These are phyloP conservation scores for Paraphaeosphaeria sporulosa DNA, from an alignment of 2,329 filamentous ascomycete genomes.

Conservation along the genomic window DNA sequence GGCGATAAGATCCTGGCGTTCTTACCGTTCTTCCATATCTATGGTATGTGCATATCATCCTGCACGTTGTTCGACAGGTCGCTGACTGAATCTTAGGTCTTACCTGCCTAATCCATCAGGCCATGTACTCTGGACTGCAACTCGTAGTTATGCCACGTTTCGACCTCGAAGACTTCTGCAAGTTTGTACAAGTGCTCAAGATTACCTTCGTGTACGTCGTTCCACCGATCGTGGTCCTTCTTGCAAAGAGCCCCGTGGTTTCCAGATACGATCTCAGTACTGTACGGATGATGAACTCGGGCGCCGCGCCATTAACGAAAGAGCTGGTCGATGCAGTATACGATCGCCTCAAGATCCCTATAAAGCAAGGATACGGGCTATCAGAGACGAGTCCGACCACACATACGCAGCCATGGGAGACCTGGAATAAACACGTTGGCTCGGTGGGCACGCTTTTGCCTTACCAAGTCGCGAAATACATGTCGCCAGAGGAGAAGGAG, in stretches of 20 bases:
- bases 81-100: slow-evolving; percentile 59
- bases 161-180: slow-evolving; percentile 80
- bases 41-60: slow-evolving; percentile 62
- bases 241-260: slow-evolving; percentile 81
- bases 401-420: slow-evolving; percentile 74
- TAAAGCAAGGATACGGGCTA: slow-evolving; percentile 94
- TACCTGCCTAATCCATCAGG: slow-evolving; percentile 74
- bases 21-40: slow-evolving; percentile 91
- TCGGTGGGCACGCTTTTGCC: slow-evolving; percentile 80
- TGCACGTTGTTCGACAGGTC: neutral
- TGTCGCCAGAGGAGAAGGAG: slow-evolving; percentile 67
- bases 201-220: slow-evolving; percentile 84
- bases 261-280: slow-evolving; percentile 81
- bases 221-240: slow-evolving; percentile 80
- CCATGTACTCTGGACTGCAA: slow-evolving; percentile 70
- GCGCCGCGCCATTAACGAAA: slow-evolving; percentile 81
- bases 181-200: slow-evolving; percentile 74
- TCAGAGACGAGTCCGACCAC: slow-evolving; percentile 86
- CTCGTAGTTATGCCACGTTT: slow-evolving; percentile 80
- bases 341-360: slow-evolving; percentile 74
- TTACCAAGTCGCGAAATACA: slow-evolving; percentile 82
- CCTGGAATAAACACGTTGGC: slow-evolving; percentile 79
- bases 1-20: slow-evolving; percentile 80
- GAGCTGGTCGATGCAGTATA: slow-evolving; percentile 82
- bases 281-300: slow-evolving; percentile 84